A percentile compares a stretch with the other conserved stretches of the same genome.
Evolutionary conservation across 2,329 filamentous ascomycete genomes (phyloP).

Genomic region (Xylaria sp.): DNA sequence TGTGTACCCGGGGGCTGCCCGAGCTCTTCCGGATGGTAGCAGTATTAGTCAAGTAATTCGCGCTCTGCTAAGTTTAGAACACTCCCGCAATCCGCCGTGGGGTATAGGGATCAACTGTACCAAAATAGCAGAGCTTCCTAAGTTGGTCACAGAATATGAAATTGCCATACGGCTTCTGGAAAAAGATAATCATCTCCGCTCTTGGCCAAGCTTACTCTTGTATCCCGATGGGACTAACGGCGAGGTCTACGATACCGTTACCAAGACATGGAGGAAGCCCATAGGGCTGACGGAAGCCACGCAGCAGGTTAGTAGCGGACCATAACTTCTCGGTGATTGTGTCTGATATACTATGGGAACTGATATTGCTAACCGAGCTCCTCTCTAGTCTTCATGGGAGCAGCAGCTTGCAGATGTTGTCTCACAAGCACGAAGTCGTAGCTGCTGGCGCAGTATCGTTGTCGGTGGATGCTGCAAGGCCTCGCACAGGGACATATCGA

Average conservation of each 20-base stretch:
- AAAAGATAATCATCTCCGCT: conserved; percentile 47
- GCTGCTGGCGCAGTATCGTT: conserved; percentile 59
- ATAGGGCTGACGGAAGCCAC: conserved; percentile 39
- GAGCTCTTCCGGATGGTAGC: conserved; percentile 68
- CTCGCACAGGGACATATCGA: conserved; percentile 59
- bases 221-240: conserved; percentile 78
- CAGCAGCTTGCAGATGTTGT: conserved; percentile 57
- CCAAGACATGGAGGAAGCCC: conserved; percentile 67
- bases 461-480: conserved; percentile 67
- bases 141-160: conserved; percentile 66
- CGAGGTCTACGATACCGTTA: conserved; percentile 73
- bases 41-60: conserved; percentile 55
- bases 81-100: conserved; percentile 58
- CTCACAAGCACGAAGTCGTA: conserved; percentile 50
- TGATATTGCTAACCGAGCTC: conserved; percentile 30
- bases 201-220: conserved; percentile 67
- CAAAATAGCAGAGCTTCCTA: conserved; percentile 70
- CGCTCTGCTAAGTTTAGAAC: conserved; percentile 44
- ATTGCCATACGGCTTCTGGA: conserved; percentile 56
- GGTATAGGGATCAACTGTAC: conserved; percentile 77
- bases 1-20: conserved; percentile 67
- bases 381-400: conserved; percentile 57
- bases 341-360: conserved; percentile 6
- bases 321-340: background rate
- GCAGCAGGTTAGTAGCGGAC: conserved; percentile 41